phyloP scores from a whole-genome alignment of 805 yeast genomes.

The Saturnispora besseyi region DNA sequence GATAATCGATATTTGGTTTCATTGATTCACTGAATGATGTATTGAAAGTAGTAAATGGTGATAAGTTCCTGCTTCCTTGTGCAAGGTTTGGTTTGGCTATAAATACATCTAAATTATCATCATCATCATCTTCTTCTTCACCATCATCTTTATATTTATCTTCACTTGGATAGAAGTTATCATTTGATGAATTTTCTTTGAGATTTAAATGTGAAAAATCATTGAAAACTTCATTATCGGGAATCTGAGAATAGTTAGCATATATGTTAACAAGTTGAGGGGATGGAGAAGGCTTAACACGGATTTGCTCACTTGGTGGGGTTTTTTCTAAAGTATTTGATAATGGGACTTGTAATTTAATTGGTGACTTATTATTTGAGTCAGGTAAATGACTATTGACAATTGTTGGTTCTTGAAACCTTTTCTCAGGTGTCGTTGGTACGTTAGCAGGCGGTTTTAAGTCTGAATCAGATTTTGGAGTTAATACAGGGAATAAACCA shows the following conservation, averaged over 20 bases:
- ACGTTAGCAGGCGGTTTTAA: not conserved
- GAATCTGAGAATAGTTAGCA: constrained; percentile 27
- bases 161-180: constrained; percentile 18
- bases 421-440: not conserved
- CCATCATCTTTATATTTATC: constrained; percentile 17
- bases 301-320: not conserved
- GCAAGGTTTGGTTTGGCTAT: not conserved
- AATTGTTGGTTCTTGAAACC: not conserved
- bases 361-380: not conserved
- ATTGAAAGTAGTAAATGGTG: constrained; percentile 31
- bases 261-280: constrained; percentile 27
- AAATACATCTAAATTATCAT: constrained; percentile 8
- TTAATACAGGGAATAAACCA: constrained; percentile 1
- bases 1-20: constrained; percentile 10
- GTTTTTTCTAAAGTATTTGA: not conserved
- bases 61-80: constrained; percentile 18
- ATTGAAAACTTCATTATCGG: constrained; percentile 12
- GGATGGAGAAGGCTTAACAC: constrained; percentile 12
- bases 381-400: not conserved
- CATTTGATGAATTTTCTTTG: not conserved
- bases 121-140: constrained; percentile 6
- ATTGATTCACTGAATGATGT: constrained; percentile 23
- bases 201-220: constrained; percentile 7
- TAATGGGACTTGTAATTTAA: not conserved
- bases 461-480: not conserved